These are phyloP conservation scores for Sporothrix brasiliensis DNA, from an alignment of 2,329 filamentous ascomycete genomes.

Conservation along the genomic window DNA sequence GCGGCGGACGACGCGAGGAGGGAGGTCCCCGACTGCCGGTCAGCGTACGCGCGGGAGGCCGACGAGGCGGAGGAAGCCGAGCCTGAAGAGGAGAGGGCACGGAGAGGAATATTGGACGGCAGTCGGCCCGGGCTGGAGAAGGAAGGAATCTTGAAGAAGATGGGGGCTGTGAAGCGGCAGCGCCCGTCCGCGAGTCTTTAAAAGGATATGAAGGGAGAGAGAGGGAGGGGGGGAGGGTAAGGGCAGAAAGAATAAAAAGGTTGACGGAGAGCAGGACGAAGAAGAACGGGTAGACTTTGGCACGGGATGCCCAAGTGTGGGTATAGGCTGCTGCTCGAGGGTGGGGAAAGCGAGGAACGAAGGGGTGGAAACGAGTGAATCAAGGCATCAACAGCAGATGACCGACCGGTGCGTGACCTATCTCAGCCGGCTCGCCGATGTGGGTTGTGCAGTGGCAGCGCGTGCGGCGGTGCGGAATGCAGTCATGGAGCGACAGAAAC, in stretches of 20 bases:
- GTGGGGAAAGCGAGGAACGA: conserved; percentile 13
- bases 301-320: conserved; percentile 23
- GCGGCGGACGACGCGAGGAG: conserved; percentile 47
- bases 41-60: conserved; percentile 41
- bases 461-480: background rate
- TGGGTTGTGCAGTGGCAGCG: background rate
- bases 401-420: conserved; percentile 27
- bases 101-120: conserved; percentile 83
- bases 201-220: background rate
- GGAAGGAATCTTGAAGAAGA: conserved; percentile 78
- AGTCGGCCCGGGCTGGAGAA: conserved; percentile 67
- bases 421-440: background rate
- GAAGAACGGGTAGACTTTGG: background rate
- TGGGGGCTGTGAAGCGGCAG: conserved; percentile 77
- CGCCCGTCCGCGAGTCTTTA: conserved; percentile 58
- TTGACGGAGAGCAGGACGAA: background rate
- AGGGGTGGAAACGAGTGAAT: conserved; percentile 28
- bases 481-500: background rate
- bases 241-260: conserved; percentile 23
- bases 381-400: conserved; percentile 32
- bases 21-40: conserved; percentile 49
- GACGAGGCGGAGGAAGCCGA: conserved; percentile 32
- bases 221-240: conserved; percentile 24
- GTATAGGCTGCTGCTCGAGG: conserved; percentile 25
- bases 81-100: conserved; percentile 57